phyloP scores from a whole-genome alignment of 257 asterid genomes.

The Haberlea rhodopensis region DNA sequence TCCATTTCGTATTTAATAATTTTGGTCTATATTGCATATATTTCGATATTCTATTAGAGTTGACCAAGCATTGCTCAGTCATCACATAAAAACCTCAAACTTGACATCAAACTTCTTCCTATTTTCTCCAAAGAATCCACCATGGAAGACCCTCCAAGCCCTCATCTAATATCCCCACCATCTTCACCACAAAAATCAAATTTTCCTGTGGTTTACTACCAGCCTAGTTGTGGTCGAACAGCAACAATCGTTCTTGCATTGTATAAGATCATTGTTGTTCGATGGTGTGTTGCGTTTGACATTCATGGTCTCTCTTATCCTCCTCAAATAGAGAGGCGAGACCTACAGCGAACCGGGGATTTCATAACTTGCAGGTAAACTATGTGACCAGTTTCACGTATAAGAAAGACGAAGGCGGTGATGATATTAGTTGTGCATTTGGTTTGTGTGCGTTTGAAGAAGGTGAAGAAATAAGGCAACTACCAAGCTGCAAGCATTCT shows the following conservation, averaged over 20 bases:
- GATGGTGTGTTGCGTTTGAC: conserved; percentile 32
- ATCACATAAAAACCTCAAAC: conserved; percentile 2
- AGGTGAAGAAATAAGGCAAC: conserved; percentile 43
- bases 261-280: conserved; percentile 39
- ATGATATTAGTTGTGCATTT: conserved; percentile 44
- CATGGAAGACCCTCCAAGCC: conserved; percentile 36
- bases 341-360: conserved; percentile 19
- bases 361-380: conserved; percentile 18
- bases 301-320: not conserved
- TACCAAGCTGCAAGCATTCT: conserved; percentile 39
- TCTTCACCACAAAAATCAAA: conserved; percentile 26
- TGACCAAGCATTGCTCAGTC: conserved; percentile 4
- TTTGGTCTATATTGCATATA: conserved; percentile 8
- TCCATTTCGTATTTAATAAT: not conserved
- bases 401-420: conserved; percentile 31
- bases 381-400: conserved; percentile 51
- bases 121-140: not conserved
- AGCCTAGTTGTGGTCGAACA: conserved; percentile 45
- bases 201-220: conserved; percentile 46
- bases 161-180: conserved; percentile 10
- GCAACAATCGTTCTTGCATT: conserved; percentile 38
- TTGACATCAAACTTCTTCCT: conserved; percentile 4
- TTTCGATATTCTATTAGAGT: conserved; percentile 2
- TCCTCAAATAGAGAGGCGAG: not conserved
- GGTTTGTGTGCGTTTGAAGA: conserved; percentile 45